These are phyloP conservation scores for Leccinum uliginosum DNA, from an alignment of 768 basidiomycete genomes.

Conservation along the genomic window DNA sequence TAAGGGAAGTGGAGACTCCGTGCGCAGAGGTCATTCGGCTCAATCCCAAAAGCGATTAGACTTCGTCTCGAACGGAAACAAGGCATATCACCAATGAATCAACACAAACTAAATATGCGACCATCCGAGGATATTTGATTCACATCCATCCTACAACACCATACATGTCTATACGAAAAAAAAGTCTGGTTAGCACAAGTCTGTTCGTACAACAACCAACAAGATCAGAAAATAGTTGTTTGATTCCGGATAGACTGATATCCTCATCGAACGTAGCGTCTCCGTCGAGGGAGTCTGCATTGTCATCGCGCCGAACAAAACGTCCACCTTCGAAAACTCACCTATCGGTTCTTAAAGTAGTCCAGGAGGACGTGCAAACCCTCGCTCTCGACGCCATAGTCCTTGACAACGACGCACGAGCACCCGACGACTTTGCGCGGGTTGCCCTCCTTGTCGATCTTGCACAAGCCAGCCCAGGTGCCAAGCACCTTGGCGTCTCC, in stretches of 20 bases:
- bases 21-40: too few relatives aligned
- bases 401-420: slow-evolving; percentile 95
- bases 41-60: too few relatives aligned
- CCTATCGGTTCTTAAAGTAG: slow-evolving; percentile 90
- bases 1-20: too few relatives aligned
- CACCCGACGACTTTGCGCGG: slow-evolving; percentile 93
- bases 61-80: too few relatives aligned
- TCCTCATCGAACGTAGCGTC: slow-evolving; percentile 60
- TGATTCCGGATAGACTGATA: slow-evolving; percentile 29
- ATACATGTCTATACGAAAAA: slow-evolving; percentile 6
- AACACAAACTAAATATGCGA: background rate
- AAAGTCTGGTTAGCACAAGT: slow-evolving; percentile 9
- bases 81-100: too few relatives aligned
- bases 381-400: slow-evolving; percentile 93
- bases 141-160: slow-evolving; percentile 12
- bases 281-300: slow-evolving; percentile 93
- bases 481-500: slow-evolving; percentile 97
- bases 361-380: slow-evolving; percentile 91
- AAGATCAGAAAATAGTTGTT: slow-evolving; percentile 52
- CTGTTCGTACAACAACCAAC: background rate
- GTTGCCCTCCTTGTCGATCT: slow-evolving; percentile 99
- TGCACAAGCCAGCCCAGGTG: slow-evolving; percentile 98
- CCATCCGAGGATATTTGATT: slow-evolving; percentile 4
- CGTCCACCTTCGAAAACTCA: slow-evolving; percentile 22
- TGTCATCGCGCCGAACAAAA: slow-evolving; percentile 55